Base-by-base conservation (phyloP, 768 basidiomycete genomes). In the Auriscalpium microsporum region DNA sequence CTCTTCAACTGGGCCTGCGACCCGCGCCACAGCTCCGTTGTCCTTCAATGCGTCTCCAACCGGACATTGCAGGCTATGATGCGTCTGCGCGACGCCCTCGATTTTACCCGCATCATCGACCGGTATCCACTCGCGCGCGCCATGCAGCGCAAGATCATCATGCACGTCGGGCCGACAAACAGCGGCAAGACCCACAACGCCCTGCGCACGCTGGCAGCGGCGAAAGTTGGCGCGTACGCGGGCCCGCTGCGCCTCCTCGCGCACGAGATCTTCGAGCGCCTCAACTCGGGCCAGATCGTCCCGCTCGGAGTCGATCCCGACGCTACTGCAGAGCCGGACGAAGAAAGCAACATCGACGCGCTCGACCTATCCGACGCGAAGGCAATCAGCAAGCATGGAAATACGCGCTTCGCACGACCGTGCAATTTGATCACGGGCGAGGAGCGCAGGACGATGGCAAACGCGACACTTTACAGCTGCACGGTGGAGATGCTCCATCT, bases 161-260 rank as follows among this genome's bases (percentile, higher is more conserved):
- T 98, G 76, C 95, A 99, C 63, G 92, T 99, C 42, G 96, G 95
- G 0, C 96, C 96, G 0, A 98, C 96, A 21, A 99, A 98, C 69
- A 91, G 90, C 58, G 96, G 95, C 34, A 99, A 99, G 73, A 99
- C 95, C 0, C 85, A 98, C 65, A 84, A 88, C 64, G 96, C 95
- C 0, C 73, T 99, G 9, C 84, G 90, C 45, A 91, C 94, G 0
- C 78, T 99, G 2, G 89, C 92, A 0, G 81, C 83, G 4, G 83
- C 94, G 0, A 63, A 67, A 1, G 71, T 73, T 0, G 96, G 94
- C 6, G 77, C 87, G 3, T 98, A 97, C 62, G 92, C 91, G 0
- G 94, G 94, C 0, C 96, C 95, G 0, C 75, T 98, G 6, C 81
- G 95, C 17, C 77, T 99, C 40, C 84, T 99, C 47, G 96, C 96